phyloP scores from a whole-genome alignment of 78 protist species.

The Anaeramoeba ignava region DNA sequence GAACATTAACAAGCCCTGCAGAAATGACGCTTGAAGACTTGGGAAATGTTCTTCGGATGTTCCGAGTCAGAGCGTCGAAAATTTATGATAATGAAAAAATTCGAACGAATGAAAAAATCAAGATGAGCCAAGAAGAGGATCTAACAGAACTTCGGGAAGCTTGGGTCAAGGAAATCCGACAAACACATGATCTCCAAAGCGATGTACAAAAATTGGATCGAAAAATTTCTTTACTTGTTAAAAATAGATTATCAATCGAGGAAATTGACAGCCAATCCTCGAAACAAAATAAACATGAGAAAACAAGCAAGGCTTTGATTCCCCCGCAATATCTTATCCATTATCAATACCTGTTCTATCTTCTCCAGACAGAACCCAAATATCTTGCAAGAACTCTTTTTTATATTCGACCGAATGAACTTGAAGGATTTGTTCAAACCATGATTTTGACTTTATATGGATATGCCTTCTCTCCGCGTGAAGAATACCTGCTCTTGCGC shows the following conservation, averaged over 20 bases:
- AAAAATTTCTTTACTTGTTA: slow-evolving; percentile 52
- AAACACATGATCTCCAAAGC: not conserved
- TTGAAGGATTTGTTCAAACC: slow-evolving; percentile 55
- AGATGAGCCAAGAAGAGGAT: too few species aligned
- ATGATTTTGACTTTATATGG: slow-evolving; percentile 61
- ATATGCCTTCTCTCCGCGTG: slow-evolving; percentile 69
- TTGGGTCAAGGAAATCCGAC: not conserved
- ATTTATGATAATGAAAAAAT: too few species aligned
- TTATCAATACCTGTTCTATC: slow-evolving; percentile 53
- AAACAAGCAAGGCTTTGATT: slow-evolving; percentile 45
- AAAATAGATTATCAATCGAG: slow-evolving; percentile 49
- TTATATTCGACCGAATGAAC: slow-evolving; percentile 37
- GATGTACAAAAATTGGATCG: slow-evolving; percentile 27
- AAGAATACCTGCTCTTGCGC: slow-evolving; percentile 53
- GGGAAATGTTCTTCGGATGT: too few species aligned
- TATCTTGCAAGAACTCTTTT: slow-evolving; percentile 54
- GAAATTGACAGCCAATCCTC: slow-evolving; percentile 3
- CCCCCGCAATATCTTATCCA: slow-evolving; percentile 24
- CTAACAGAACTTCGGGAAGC: not conserved
- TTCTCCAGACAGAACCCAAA: slow-evolving; percentile 62
- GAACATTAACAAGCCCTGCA: too few species aligned
- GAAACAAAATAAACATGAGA: slow-evolving; percentile 40
- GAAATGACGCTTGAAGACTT: too few species aligned
- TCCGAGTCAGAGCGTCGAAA: too few species aligned
- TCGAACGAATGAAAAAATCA: too few species aligned